These are phyloP conservation scores for Eimeria necatrix DNA, from an alignment of 169 alveolate species.

Conservation along the genomic window DNA sequence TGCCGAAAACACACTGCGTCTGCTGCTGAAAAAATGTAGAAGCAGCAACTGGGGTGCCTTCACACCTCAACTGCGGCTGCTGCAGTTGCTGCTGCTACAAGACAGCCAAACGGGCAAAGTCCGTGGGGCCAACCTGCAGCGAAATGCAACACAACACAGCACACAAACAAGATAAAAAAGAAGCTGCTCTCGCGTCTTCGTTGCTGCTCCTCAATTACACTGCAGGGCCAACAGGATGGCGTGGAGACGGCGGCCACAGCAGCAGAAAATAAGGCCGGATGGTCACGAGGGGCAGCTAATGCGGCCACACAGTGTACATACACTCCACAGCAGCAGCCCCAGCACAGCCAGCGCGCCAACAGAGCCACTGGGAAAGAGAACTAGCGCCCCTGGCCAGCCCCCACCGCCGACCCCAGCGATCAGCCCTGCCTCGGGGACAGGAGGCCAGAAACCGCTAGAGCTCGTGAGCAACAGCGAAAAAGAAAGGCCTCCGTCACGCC, in stretches of 20 bases:
- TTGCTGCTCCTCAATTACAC: background rate
- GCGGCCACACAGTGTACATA: background rate
- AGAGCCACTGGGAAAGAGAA: too few relatives aligned
- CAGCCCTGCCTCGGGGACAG: background rate
- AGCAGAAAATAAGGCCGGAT: background rate
- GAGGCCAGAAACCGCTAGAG: background rate
- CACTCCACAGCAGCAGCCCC: background rate
- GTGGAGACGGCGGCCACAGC: background rate
- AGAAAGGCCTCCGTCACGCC: background rate
- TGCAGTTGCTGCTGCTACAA: constrained; percentile 1
- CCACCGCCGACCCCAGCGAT: background rate
- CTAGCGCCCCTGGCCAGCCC: background rate
- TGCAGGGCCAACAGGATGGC: background rate
- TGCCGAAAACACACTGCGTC: background rate
- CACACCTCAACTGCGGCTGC: constrained; percentile 35
- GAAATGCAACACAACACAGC: constrained; percentile 40
- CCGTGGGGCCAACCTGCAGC: background rate
- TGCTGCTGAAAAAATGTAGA: background rate
- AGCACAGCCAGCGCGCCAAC: background rate
- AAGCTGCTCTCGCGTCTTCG: background rate
- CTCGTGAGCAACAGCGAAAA: too few relatives aligned
- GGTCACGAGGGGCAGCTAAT: background rate
- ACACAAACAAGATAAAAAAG: background rate
- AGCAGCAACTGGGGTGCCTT: constrained; percentile 10
- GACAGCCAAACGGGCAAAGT: background rate